Percentiles rank a stretch among this genome's conserved stretches.
phyloP scores from a whole-genome alignment of 2,329 filamentous ascomycete genomes.

The Pestalotiopsis sp. region DNA sequence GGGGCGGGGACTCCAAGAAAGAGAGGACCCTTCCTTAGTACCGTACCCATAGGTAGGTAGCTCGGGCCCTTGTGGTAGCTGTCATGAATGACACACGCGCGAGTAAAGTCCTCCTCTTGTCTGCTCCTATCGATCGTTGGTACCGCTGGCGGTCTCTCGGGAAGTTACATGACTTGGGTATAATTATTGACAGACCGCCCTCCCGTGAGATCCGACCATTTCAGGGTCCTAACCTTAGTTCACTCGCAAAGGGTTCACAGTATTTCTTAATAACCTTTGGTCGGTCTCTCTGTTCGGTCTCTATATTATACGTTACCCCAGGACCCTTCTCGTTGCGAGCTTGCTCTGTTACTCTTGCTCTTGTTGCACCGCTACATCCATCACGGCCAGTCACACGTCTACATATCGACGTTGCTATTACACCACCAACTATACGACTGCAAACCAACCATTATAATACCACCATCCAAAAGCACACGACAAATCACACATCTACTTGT shows the following conservation, averaged over 20 bases:
- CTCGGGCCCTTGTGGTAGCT: not conserved
- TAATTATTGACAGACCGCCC: conserved; percentile 6
- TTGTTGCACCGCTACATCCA: not conserved
- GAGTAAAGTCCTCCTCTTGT: not conserved
- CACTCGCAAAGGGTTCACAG: not conserved
- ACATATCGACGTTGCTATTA: not conserved
- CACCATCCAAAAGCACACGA: not conserved
- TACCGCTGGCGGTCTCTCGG: conserved; percentile 1
- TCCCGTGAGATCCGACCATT: conserved; percentile 4
- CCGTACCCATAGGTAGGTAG: too few species aligned
- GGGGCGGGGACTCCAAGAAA: not conserved
- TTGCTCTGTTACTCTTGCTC: too few species aligned
- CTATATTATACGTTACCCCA: not conserved
- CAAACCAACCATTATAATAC: not conserved
- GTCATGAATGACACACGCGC: not conserved
- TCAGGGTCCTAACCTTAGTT: not conserved
- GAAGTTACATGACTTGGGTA: conserved; percentile 2
- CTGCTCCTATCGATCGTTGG: not conserved
- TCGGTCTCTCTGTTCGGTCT: not conserved
- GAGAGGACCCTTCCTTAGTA: not conserved
- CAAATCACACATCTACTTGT: not conserved
- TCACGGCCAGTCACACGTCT: not conserved
- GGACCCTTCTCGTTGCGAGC: not conserved
- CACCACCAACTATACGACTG: not conserved
- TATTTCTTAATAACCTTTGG: not conserved